Evolutionary conservation across 1,284 basidiomycete species (phyloP).

Genomic region (Leccinum fuscescens): DNA sequence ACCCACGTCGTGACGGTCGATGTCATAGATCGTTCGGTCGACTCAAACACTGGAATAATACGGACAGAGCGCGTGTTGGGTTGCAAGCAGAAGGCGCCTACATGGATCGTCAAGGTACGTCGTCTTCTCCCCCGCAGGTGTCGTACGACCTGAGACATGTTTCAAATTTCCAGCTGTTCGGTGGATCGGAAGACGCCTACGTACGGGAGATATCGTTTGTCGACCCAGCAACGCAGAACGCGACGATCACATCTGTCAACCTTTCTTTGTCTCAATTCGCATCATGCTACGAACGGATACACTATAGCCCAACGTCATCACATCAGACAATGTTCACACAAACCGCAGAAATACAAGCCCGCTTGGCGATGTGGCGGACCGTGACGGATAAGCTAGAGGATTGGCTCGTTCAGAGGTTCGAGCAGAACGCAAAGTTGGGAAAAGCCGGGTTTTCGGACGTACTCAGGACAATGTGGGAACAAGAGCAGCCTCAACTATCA

Average conservation of each 20-base stretch:
- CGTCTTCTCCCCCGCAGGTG: not conserved
- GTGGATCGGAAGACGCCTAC: constrained; percentile 89
- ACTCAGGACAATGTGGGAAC: constrained; percentile 70
- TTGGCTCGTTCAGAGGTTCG: constrained; percentile 82
- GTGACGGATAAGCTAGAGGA: constrained; percentile 79
- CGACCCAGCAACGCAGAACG: constrained; percentile 75
- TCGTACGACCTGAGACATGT: constrained; percentile 9
- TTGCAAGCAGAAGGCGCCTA: constrained; percentile 82
- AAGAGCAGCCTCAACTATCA: constrained; percentile 40
- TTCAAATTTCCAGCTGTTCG: constrained; percentile 61
- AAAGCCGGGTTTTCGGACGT: constrained; percentile 88
- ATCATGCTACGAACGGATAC: constrained; percentile 86
- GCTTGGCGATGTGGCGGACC: constrained; percentile 73
- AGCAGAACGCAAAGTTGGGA: constrained; percentile 83
- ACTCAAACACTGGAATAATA: constrained; percentile 82
- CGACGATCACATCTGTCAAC: constrained; percentile 86
- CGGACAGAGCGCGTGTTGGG: constrained; percentile 84
- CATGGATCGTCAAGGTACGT: constrained; percentile 81
- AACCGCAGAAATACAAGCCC: constrained; percentile 82
- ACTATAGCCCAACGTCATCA: constrained; percentile 69
- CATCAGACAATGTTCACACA: constrained; percentile 70
- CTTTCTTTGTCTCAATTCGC: constrained; percentile 88
- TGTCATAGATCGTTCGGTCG: constrained; percentile 80
- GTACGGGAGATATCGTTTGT: constrained; percentile 92
- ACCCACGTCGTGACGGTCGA: constrained; percentile 91